These are phyloP conservation scores for Stenocarpella maydis DNA, from an alignment of 2,329 filamentous ascomycete genomes.

Conservation along the genomic window DNA sequence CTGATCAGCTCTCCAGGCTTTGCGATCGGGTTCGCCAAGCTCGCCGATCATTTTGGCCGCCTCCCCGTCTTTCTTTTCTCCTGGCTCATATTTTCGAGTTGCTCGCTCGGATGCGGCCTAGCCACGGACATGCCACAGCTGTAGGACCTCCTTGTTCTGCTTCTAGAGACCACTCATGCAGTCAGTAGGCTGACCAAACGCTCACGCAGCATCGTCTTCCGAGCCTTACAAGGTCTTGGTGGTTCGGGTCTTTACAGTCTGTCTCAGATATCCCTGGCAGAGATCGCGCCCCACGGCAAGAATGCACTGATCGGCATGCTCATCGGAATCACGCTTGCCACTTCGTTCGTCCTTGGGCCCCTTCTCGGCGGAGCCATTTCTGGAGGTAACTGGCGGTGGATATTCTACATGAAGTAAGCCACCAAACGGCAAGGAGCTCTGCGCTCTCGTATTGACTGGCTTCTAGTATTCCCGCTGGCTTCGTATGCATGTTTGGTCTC, in stretches of 20 bases:
- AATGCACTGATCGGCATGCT: conserved; percentile 63
- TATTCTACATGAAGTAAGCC: conserved; percentile 69
- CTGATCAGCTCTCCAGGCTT: conserved; percentile 51
- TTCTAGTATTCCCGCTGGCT: conserved; percentile 35
- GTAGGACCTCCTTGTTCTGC: conserved; percentile 45
- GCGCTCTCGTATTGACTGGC: not conserved
- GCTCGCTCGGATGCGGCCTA: conserved; percentile 62
- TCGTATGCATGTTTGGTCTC: conserved; percentile 49
- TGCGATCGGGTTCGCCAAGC: conserved; percentile 64
- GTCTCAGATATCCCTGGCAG: conserved; percentile 64
- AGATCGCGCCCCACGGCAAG: conserved; percentile 61
- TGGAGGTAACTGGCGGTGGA: conserved; percentile 64
- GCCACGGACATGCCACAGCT: conserved; percentile 60
- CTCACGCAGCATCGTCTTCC: conserved; percentile 61
- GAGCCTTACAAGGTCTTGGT: conserved; percentile 67
- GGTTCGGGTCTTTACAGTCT: conserved; percentile 69
- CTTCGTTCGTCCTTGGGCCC: conserved; percentile 66
- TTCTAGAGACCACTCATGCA: not conserved
- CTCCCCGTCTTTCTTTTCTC: conserved; percentile 57
- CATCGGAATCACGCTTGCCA: conserved; percentile 63
- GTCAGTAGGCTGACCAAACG: conserved; percentile 28
- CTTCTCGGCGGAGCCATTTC: conserved; percentile 65
- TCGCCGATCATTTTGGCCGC: conserved; percentile 68
- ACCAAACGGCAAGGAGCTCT: not conserved
- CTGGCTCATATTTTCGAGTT: conserved; percentile 63